Conservation (phyloP, 2,329 filamentous ascomycete genomes). For the Parasarocladium wereldwijsianum region DNA sequence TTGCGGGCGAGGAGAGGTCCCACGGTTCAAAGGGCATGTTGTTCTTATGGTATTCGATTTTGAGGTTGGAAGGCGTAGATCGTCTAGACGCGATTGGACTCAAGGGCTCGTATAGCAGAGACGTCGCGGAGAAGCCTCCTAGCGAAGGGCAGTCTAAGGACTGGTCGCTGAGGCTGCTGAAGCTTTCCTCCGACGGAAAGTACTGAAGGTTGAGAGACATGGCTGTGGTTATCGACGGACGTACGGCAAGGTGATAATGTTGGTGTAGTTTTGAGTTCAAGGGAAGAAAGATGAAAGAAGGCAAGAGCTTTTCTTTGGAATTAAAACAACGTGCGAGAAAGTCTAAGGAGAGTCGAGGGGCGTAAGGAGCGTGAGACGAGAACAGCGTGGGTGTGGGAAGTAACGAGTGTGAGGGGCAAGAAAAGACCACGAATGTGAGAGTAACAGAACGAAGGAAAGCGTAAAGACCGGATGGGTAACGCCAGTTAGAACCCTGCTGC, state of each 20-base stretch:
- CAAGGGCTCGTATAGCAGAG: conserved; percentile 25
- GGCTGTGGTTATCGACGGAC: too few relatives aligned
- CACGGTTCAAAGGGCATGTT: conserved; percentile 11
- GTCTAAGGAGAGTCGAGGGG: too few relatives aligned
- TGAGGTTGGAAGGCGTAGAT: conserved; percentile 25
- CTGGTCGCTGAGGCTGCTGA: conserved; percentile 19
- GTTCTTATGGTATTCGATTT: conserved; percentile 20
- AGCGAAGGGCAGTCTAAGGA: conserved; percentile 20
- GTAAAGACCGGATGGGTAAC: conserved; percentile 1
- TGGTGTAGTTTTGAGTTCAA: too few relatives aligned
- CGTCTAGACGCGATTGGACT: conserved; percentile 26
- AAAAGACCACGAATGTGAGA: too few relatives aligned
- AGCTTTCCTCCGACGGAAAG: conserved; percentile 25
- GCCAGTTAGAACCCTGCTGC: not conserved
- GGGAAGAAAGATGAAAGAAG: too few relatives aligned
- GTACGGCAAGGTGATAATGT: too few relatives aligned
- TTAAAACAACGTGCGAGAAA: too few relatives aligned
- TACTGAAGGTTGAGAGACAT: conserved; percentile 9
- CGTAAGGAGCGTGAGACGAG: conserved; percentile 5
- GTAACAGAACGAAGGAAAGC: conserved; percentile 1
- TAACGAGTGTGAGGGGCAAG: conserved; percentile 2
- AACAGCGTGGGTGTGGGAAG: conserved; percentile 4
- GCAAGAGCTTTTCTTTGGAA: too few relatives aligned
- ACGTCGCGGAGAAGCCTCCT: conserved; percentile 25
- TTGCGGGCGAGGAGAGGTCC: conserved; percentile 24